Base-by-base conservation (phyloP, 78 protist species). In the Parvularia atlantis region DNA sequence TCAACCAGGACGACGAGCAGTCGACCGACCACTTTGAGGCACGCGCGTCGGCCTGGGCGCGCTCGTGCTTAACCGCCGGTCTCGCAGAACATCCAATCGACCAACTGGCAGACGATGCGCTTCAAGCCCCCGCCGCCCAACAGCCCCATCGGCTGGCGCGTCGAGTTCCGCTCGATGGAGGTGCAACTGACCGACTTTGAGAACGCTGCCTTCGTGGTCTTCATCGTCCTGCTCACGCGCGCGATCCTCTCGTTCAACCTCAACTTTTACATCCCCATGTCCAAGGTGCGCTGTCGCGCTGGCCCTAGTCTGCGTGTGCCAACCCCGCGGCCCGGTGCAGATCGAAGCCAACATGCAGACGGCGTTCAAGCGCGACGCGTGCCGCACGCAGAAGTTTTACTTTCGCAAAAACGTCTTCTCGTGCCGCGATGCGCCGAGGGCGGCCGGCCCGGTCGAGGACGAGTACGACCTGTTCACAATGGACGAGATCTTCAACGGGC, bases 91-190 rank as follows among this genome's bases (percentile, higher is more conserved):
- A 78, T 90, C 53, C 93, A 88, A 58, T 77, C 88, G 26, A 96
- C 99, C 54, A 94, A 96, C 81, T 96, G 99, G 99, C 93, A 91
- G 50, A 84, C 97, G 1, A 86, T 89, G 58, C 95, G 99, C 41
- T 90, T 91, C 86, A 96, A 96, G 85, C 97, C 96, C 40, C 97
- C 97, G 10, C 94, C 96, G 11, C 83, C 91, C 60, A 6, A 39
- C 63, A 7, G 39, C 2, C 30, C 48, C 31, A 86, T 89, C 57
- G 97, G 97, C 16, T 94, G 97, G 99, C 73, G 99, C 33, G 94
- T 90, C 14, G 99, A 95, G 63, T 90, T 95, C 84, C 75, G 94
- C 57, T 79, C 91, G 41, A 83, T 91, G 93, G 93, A 94, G 58
- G 86, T 88, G 11, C 89, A 82, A 40, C 16, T 93, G 37, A 89